phyloP scores from a whole-genome alignment of 2,329 filamentous ascomycete genomes.

The Colletotrichum theobromicola region DNA sequence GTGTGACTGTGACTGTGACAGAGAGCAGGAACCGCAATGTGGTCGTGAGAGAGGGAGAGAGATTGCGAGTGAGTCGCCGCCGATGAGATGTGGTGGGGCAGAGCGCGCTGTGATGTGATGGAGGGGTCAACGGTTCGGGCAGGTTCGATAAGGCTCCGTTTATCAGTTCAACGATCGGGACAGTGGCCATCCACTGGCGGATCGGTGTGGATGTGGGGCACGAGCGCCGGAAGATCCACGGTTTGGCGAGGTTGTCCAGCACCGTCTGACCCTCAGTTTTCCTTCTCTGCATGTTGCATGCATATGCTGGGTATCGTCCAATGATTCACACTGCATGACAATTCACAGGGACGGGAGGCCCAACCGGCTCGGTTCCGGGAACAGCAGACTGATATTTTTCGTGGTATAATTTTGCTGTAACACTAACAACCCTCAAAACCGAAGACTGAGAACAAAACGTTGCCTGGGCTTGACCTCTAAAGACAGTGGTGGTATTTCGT shows the following conservation, averaged over 20 bases:
- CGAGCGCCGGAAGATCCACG: not conserved
- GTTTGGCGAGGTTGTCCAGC: not conserved
- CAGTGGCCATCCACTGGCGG: not conserved
- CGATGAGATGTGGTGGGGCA: constrained; percentile 18
- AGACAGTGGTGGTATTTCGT: constrained; percentile 1
- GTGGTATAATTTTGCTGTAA: not conserved
- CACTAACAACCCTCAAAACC: not conserved
- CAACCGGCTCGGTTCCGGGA: not conserved
- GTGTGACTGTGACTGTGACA: not conserved
- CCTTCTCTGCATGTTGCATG: not conserved
- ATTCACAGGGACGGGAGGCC: not conserved
- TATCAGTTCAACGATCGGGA: not conserved
- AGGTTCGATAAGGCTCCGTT: constrained; percentile 15
- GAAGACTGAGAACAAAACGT: not conserved
- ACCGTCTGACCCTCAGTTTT: not conserved
- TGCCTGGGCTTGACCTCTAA: not conserved
- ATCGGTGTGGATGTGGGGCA: not conserved
- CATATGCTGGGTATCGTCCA: not conserved
- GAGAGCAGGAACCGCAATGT: not conserved
- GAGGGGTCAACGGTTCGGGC: constrained; percentile 17
- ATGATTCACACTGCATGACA: not conserved
- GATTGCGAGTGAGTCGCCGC: constrained; percentile 12
- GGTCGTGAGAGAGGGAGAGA: not conserved
- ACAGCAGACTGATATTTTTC: not conserved
- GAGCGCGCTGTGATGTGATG: not conserved